Percentiles rank a stretch among this genome's conserved stretches.
Evolutionary conservation across 2,329 filamentous ascomycete species (phyloP).

Genomic region (Conoideocrella luteorostrata): DNA sequence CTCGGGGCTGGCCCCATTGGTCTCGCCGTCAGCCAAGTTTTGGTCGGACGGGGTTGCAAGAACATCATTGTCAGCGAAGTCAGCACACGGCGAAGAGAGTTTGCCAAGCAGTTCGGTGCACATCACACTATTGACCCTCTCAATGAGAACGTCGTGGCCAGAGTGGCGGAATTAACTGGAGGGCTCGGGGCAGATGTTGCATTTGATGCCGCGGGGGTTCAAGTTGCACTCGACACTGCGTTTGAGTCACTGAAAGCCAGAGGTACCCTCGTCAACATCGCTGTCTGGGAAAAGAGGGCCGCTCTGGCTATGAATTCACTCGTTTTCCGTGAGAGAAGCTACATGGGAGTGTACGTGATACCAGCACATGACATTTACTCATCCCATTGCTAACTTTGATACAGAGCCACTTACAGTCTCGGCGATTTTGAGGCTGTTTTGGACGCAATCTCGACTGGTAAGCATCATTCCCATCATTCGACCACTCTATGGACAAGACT

Average conservation of each 20-base stretch:
- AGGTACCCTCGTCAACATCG: slow-evolving; percentile 58
- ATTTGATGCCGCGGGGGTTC: slow-evolving; percentile 57
- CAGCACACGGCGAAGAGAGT: slow-evolving; percentile 30
- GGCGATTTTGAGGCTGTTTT: slow-evolving; percentile 53
- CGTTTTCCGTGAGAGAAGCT: slow-evolving; percentile 16
- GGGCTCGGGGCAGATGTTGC: slow-evolving; percentile 49
- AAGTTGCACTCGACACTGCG: slow-evolving; percentile 38
- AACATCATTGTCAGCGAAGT: slow-evolving; percentile 43
- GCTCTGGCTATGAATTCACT: slow-evolving; percentile 15
- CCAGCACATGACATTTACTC: not conserved
- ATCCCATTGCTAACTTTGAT: slow-evolving; percentile 41
- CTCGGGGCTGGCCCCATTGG: slow-evolving; percentile 46
- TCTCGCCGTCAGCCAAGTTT: slow-evolving; percentile 38
- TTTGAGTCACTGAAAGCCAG: slow-evolving; percentile 43
- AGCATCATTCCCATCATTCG: not conserved
- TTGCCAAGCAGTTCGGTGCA: slow-evolving; percentile 38
- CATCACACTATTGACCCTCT: slow-evolving; percentile 35
- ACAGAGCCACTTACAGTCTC: slow-evolving; percentile 26
- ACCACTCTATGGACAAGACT: not conserved
- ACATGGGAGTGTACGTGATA: slow-evolving; percentile 16
- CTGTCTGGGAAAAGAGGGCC: slow-evolving; percentile 51
- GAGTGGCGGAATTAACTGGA: slow-evolving; percentile 39
- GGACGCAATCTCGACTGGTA: slow-evolving; percentile 31
- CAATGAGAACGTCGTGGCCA: slow-evolving; percentile 39
- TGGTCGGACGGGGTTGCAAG: slow-evolving; percentile 39